phyloP scores from a whole-genome alignment of 2,329 filamentous ascomycete genomes.

The Botrytis cinerea region DNA sequence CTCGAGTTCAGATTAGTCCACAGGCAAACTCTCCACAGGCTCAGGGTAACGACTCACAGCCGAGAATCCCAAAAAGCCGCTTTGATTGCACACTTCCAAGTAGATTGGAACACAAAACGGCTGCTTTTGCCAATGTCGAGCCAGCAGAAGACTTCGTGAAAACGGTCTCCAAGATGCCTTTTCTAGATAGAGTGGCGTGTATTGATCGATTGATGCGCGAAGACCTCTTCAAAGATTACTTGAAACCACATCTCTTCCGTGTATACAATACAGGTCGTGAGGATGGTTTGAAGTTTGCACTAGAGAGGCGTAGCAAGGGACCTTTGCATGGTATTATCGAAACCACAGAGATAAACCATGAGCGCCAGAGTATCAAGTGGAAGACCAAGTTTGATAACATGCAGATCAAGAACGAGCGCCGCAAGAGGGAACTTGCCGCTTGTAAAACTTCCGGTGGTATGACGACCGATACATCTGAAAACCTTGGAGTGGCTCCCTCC shows the following conservation, averaged over 20 bases:
- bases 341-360: neutral
- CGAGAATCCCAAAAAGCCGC: neutral
- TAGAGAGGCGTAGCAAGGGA: neutral
- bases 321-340: neutral
- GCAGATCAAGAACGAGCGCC: neutral
- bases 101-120: neutral
- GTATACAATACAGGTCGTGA: neutral
- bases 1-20: neutral
- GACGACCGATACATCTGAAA: neutral
- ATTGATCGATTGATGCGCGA: constrained; percentile 2
- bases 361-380: neutral
- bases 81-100: neutral
- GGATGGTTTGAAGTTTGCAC: neutral
- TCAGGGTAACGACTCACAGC: neutral
- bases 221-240: neutral
- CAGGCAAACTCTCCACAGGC: neutral
- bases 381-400: neutral
- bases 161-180: neutral
- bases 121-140: neutral
- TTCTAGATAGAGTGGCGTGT: constrained; percentile 4
- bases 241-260: neutral
- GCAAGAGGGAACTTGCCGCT: neutral
- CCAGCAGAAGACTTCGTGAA: constrained; percentile 10
- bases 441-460: neutral
- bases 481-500: neutral